phyloP scores from a whole-genome alignment of 371 early-diverging fungal genomes.

The Mucor plumbeus region DNA sequence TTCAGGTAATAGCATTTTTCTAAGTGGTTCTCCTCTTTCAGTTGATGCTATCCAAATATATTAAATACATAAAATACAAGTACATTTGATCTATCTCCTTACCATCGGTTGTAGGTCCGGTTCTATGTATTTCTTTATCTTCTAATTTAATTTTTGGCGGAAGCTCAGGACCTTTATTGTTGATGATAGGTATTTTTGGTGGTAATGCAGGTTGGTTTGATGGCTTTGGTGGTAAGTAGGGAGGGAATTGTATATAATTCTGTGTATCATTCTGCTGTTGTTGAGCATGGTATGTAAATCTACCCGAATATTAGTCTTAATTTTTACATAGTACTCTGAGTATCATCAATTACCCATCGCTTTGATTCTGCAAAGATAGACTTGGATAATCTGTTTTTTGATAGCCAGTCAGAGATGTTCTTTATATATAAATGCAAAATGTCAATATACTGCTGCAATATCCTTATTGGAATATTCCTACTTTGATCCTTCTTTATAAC shows the following conservation, averaged over 20 bases:
- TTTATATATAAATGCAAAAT: neutral
- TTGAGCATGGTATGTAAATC: slow-evolving; percentile 26
- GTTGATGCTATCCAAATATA: slow-evolving; percentile 39
- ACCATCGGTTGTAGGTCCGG: slow-evolving; percentile 24
- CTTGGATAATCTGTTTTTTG: slow-evolving; percentile 33
- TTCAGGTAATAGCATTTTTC: slow-evolving; percentile 70
- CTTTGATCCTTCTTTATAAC: slow-evolving; percentile 9
- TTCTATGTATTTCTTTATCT: neutral
- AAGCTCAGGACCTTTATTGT: slow-evolving; percentile 22
- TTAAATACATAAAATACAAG: neutral
- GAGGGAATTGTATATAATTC: slow-evolving; percentile 12
- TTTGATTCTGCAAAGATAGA: slow-evolving; percentile 30
- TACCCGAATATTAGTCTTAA: neutral
- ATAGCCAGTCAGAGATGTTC: neutral
- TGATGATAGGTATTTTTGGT: slow-evolving; percentile 35
- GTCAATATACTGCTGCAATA: neutral
- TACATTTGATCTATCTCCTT: neutral
- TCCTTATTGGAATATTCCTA: neutral
- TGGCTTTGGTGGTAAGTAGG: slow-evolving; percentile 29
- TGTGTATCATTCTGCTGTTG: slow-evolving; percentile 14
- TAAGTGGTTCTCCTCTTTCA: slow-evolving; percentile 70
- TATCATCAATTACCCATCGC: slow-evolving; percentile 36
- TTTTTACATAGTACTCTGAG: too few relatives aligned
- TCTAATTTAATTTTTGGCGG: slow-evolving; percentile 37
- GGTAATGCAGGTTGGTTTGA: slow-evolving; percentile 36